Percentiles rank a stretch among this genome's conserved stretches.
These are phyloP conservation scores for Thielaviopsis populi DNA, from an alignment of 2,329 filamentous ascomycete species.

Conservation along the genomic window DNA sequence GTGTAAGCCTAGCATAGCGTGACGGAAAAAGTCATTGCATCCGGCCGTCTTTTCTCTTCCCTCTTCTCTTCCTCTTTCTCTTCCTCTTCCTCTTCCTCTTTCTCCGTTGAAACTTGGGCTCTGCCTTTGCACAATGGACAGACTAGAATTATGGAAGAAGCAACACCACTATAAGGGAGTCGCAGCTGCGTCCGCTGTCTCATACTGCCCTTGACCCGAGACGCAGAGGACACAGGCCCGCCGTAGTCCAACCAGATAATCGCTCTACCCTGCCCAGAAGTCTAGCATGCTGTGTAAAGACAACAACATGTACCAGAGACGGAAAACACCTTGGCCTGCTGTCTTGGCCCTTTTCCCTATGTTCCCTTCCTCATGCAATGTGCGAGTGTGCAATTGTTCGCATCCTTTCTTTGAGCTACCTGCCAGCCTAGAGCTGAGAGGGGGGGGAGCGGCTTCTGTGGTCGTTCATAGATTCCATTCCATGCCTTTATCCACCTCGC, in stretches of 20 bases:
- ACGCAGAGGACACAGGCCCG: background rate
- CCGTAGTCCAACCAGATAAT: too few relatives aligned
- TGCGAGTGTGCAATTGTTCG: too few relatives aligned
- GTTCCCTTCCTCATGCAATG: too few relatives aligned
- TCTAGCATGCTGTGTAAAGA: too few relatives aligned
- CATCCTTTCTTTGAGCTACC: too few relatives aligned
- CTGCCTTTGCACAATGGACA: background rate
- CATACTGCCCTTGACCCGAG: background rate
- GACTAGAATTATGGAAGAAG: background rate
- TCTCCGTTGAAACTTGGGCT: background rate
- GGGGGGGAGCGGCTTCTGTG: background rate
- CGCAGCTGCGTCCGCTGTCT: background rate
- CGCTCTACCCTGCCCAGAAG: too few relatives aligned
- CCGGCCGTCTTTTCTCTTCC: background rate
- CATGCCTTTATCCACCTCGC: background rate
- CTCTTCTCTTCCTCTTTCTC: too few relatives aligned
- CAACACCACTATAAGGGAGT: background rate
- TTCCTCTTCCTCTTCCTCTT: background rate
- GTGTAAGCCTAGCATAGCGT: background rate
- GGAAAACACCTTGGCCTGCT: too few relatives aligned
- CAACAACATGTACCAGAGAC: too few relatives aligned
- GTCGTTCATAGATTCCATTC: background rate
- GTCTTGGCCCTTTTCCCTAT: too few relatives aligned
- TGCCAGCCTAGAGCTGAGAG: too few relatives aligned
- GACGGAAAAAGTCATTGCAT: background rate